Conservation (phyloP, 2,329 filamentous ascomycete genomes). For the Alternaria gansuensis region DNA sequence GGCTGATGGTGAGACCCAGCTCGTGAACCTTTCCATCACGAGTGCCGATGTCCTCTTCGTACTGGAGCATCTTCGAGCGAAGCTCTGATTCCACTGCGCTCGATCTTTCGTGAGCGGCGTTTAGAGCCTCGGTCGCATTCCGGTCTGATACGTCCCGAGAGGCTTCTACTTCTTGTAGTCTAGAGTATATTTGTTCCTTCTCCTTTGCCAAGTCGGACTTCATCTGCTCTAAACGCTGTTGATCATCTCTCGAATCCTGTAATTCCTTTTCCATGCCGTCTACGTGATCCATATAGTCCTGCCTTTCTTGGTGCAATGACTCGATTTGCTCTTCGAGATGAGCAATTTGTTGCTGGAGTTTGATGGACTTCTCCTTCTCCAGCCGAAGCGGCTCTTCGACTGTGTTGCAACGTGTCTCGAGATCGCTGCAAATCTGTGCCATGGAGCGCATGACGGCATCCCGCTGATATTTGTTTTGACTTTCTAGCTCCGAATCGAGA, state of each 20-base stretch:
- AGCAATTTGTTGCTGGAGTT: slow-evolving; percentile 46
- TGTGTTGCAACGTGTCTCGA: slow-evolving; percentile 65
- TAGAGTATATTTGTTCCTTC: slow-evolving; percentile 43
- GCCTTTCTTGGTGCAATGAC: slow-evolving; percentile 39
- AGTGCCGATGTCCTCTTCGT: slow-evolving; percentile 28
- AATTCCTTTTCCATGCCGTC: slow-evolving; percentile 51
- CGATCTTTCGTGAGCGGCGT: slow-evolving; percentile 32
- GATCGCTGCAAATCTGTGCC: slow-evolving; percentile 63
- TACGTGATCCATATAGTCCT: slow-evolving; percentile 42
- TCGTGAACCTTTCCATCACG: slow-evolving; percentile 21
- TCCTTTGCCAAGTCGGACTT: slow-evolving; percentile 50
- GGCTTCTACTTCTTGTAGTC: slow-evolving; percentile 44
- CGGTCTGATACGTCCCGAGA: slow-evolving; percentile 52
- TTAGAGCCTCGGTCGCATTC: slow-evolving; percentile 43
- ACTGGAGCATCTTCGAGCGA: slow-evolving; percentile 32
- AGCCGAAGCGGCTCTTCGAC: slow-evolving; percentile 63
- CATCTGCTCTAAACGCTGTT: slow-evolving; percentile 38
- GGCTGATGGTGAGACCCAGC: slow-evolving; percentile 15
- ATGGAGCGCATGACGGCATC: slow-evolving; percentile 61
- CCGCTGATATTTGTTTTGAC: slow-evolving; percentile 53
- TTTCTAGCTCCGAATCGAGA: slow-evolving; percentile 56
- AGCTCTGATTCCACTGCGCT: slow-evolving; percentile 52
- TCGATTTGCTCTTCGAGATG: slow-evolving; percentile 50
- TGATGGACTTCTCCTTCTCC: slow-evolving; percentile 52
- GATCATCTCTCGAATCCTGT: slow-evolving; percentile 48